Evolutionary conservation across 2,329 filamentous ascomycete genomes (phyloP).

Genomic region (Penicillium sp.): DNA sequence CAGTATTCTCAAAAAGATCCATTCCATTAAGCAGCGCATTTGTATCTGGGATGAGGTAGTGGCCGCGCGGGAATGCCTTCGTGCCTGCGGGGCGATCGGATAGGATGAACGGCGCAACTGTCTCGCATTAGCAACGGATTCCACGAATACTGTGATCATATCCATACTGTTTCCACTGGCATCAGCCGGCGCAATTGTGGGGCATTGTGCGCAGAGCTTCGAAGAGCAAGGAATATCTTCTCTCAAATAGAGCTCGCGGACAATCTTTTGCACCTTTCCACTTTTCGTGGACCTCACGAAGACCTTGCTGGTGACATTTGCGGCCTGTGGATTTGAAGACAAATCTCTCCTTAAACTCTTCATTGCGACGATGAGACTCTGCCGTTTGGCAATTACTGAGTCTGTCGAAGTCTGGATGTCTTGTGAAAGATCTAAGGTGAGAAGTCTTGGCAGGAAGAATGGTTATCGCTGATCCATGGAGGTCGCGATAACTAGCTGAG

Average conservation of each 20-base stretch:
- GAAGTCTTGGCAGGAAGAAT: slow-evolving; percentile 22
- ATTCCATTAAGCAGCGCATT: slow-evolving; percentile 94
- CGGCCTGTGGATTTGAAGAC: slow-evolving; percentile 55
- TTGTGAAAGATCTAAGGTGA: slow-evolving; percentile 11
- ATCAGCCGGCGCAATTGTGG: slow-evolving; percentile 71
- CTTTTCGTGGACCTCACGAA: slow-evolving; percentile 92
- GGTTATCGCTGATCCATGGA: slow-evolving; percentile 21
- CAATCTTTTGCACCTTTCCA: slow-evolving; percentile 98
- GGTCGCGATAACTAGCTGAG: slow-evolving; percentile 24
- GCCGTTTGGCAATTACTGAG: slow-evolving; percentile 10
- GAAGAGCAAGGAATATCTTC: slow-evolving; percentile 98
- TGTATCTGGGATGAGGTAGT: slow-evolving; percentile 94
- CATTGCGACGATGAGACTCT: slow-evolving; percentile 44
- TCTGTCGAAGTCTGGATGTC: slow-evolving; percentile 3
- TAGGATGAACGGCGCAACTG: slow-evolving; percentile 79
- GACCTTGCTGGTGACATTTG: slow-evolving; percentile 89
- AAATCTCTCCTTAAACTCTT: slow-evolving; percentile 62
- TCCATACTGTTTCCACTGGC: slow-evolving; percentile 69
- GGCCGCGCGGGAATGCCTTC: slow-evolving; percentile 76
- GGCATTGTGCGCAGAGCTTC: slow-evolving; percentile 75
- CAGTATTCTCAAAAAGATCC: slow-evolving; percentile 92
- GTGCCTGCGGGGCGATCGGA: slow-evolving; percentile 86
- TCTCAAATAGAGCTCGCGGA: slow-evolving; percentile 90
- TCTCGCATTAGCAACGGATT: slow-evolving; percentile 22
- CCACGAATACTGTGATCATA: slow-evolving; percentile 1